Base-by-base conservation (phyloP, 2,329 filamentous ascomycete genomes). In the Stagonosporopsis cucurbitacearum region DNA sequence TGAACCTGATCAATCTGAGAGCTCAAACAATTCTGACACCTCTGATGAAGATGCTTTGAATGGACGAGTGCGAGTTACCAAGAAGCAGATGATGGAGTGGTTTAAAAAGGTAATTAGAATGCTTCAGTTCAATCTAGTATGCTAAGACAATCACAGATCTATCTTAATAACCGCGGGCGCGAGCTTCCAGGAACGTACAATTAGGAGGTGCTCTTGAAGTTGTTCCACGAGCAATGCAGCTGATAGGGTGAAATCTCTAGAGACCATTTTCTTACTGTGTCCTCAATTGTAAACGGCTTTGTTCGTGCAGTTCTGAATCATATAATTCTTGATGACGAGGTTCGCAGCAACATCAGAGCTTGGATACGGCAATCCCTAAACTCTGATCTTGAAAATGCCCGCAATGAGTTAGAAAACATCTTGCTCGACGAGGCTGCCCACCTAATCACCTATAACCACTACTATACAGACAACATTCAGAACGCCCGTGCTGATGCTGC, bases 381-480 rank as follows among this genome's bases (percentile, higher is more conserved):
- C 23, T 3, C 15, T 13, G 40, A 32, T 20, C 33, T 50, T 8
- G 28, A 54, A 11, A 39, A 40, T n/a, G 51, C 46, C 2, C 20
- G 20, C n/a, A 41, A 45, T 4, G 50, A 49, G n/a, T 35, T 62
- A 32, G 9, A 48, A 8, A 39, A 50, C n/a, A 50, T 59, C 8
- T n/a, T 46, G n/a, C 9, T 13, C 8, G 41, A 44, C n/a, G 33
- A 58, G 25, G 20, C n/a, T 6, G 41, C 32, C 6, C 76, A 79
- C 48, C 75, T 76, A 0, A 78, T 79, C 33, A 79, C 77, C 0
- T 78, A 78, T 53, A 76, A 79, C 49, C 67, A 74, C 41, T 67
- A 75, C 35, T 60, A 78, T 1, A 75, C 70, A 0, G 69, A 76
- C 6, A 74, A 59, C 4, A 58, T 78, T 1, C 69, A 76, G 43